Evolutionary conservation across 2,329 filamentous ascomycete species (phyloP).

Genomic region (Alternaria solani): DNA sequence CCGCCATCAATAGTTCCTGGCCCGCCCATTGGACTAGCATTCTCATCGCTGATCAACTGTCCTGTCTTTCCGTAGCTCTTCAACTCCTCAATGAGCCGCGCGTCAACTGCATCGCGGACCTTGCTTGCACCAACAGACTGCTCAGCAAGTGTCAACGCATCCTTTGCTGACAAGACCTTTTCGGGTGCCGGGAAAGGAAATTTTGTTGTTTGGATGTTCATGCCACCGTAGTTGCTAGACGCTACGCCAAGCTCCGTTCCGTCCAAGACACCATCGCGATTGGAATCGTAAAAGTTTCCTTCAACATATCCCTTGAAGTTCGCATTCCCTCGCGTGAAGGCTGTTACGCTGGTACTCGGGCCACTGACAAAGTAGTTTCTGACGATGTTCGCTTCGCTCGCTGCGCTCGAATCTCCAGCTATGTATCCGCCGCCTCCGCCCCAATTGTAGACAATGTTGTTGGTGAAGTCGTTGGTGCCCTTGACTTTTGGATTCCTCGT

Average conservation of each 20-base stretch:
- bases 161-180: slow-evolving; percentile 50
- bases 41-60: slow-evolving; percentile 58
- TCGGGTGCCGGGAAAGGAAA: slow-evolving; percentile 57
- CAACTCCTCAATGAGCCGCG: slow-evolving; percentile 55
- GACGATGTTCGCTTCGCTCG: slow-evolving; percentile 62
- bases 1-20: slow-evolving; percentile 53
- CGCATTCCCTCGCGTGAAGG: slow-evolving; percentile 64
- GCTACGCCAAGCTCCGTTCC: slow-evolving; percentile 56
- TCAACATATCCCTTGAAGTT: slow-evolving; percentile 64
- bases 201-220: slow-evolving; percentile 53
- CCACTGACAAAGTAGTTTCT: slow-evolving; percentile 67
- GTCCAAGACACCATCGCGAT: slow-evolving; percentile 60
- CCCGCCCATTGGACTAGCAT: slow-evolving; percentile 51
- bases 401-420: slow-evolving; percentile 59
- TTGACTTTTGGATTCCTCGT: slow-evolving; percentile 67
- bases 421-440: slow-evolving; percentile 64
- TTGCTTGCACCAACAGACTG: slow-evolving; percentile 55
- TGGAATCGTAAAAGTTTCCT: slow-evolving; percentile 62
- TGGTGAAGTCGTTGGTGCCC: slow-evolving; percentile 63
- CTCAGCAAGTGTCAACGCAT: slow-evolving; percentile 55
- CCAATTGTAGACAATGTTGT: slow-evolving; percentile 65
- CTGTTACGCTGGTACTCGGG: slow-evolving; percentile 58
- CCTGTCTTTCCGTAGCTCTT: slow-evolving; percentile 57
- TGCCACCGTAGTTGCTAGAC: slow-evolving; percentile 58
- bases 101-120: slow-evolving; percentile 57